Conservation (phyloP, 2,329 filamentous ascomycete genomes). For the Arthroderma sp. region DNA sequence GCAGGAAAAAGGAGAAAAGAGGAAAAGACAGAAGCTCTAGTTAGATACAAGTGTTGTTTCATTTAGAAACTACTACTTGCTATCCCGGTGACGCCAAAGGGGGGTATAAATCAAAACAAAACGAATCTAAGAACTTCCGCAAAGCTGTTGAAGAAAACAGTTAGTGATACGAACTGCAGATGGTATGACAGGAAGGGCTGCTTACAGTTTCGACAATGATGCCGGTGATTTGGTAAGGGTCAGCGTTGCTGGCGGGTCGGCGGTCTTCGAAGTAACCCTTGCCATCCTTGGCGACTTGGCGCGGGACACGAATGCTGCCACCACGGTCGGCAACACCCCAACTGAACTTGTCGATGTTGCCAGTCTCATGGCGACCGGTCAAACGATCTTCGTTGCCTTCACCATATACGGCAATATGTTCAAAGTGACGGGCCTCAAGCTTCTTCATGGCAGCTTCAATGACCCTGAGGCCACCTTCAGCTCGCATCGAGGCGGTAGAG, state of each 20-base stretch:
- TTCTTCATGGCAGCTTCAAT: conserved; percentile 82
- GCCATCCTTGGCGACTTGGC: conserved; percentile 70
- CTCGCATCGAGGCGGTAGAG: conserved; percentile 76
- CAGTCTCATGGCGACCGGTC: conserved; percentile 89
- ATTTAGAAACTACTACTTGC: too few relatives aligned
- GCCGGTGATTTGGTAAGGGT: conserved; percentile 73
- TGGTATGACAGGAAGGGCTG: neutral
- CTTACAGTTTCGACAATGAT: conserved; percentile 61
- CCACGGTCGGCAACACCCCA: conserved; percentile 95
- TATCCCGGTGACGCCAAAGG: neutral
- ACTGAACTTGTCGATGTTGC: conserved; percentile 81
- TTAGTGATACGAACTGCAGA: neutral
- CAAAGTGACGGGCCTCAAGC: conserved; percentile 60
- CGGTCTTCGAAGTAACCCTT: conserved; percentile 91
- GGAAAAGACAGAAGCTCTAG: too few relatives aligned
- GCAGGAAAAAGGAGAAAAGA: too few relatives aligned
- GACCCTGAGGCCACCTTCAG: conserved; percentile 84
- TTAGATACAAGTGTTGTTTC: too few relatives aligned
- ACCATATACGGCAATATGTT: conserved; percentile 88
- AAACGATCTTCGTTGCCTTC: conserved; percentile 92
- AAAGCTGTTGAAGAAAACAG: conserved; percentile 18
- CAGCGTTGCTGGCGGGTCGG: conserved; percentile 70
- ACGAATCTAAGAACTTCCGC: conserved; percentile 26
- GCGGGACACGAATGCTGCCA: conserved; percentile 82
- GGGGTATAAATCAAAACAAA: conserved; percentile 29